phyloP scores from a whole-genome alignment of 2,329 filamentous ascomycete species.

The Xylaria multiplex region DNA sequence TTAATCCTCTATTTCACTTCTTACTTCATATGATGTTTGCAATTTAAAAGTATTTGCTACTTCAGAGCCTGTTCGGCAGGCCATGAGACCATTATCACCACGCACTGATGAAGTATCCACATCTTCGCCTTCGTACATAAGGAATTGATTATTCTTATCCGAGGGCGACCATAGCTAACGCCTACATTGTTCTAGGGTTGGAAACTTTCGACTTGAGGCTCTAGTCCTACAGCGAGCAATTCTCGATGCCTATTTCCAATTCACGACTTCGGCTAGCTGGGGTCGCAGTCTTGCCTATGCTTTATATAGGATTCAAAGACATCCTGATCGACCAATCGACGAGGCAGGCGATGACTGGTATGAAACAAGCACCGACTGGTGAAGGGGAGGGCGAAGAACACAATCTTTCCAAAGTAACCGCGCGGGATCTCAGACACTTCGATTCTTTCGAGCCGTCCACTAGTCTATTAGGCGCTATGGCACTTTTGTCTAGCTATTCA shows the following conservation, averaged over 20 bases:
- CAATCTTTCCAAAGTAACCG: background rate
- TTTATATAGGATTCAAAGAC: no score
- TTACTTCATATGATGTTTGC: conserved; percentile 85
- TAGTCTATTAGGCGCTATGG: conserved; percentile 21
- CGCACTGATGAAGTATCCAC: conserved; percentile 73
- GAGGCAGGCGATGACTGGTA: no score
- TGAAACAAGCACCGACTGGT: background rate
- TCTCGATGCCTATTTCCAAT: background rate
- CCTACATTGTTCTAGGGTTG: conserved; percentile 77
- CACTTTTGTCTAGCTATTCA: conserved; percentile 2
- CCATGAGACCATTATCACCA: conserved; percentile 98
- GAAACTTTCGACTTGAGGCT: conserved; percentile 99
- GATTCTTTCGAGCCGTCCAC: conserved; percentile 8
- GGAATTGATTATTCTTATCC: background rate
- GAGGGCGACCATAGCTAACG: conserved; percentile 41
- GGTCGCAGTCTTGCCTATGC: no score
- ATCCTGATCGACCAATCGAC: no score
- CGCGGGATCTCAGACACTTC: background rate
- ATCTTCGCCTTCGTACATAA: conserved; percentile 6
- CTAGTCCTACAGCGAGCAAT: conserved; percentile 60
- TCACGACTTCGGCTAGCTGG: no score
- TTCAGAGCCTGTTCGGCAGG: conserved; percentile 89
- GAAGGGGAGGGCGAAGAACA: background rate
- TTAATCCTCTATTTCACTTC: background rate
- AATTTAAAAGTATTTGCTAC: conserved; percentile 99